phyloP scores from a whole-genome alignment of 2,329 filamentous ascomycete species.

The Juglanconis oblonga region DNA sequence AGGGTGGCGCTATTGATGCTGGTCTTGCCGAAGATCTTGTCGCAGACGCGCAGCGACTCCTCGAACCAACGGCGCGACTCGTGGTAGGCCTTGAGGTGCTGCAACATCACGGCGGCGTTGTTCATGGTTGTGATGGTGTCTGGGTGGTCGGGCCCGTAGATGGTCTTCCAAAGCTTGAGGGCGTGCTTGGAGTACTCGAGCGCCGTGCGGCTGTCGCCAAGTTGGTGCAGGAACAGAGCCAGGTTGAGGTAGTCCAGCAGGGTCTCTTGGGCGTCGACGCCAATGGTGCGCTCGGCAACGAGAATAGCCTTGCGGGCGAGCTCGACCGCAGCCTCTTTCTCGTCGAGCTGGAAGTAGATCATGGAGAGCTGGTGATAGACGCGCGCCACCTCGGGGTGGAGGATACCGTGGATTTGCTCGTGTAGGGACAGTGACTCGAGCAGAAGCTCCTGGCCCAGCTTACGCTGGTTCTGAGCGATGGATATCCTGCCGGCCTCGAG shows the following conservation, averaged over 20 bases:
- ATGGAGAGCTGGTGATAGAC: conserved; percentile 95
- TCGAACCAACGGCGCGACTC: conserved; percentile 98
- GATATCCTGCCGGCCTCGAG: conserved; percentile 94
- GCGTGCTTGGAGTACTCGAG: conserved; percentile 88
- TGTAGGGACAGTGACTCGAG: conserved; percentile 95
- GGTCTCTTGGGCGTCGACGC: conserved; percentile 90
- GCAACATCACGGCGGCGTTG: conserved; percentile 98
- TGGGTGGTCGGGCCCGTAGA: conserved; percentile 89
- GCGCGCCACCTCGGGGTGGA: conserved; percentile 93
- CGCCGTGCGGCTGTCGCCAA: conserved; percentile 85
- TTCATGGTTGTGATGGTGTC: conserved; percentile 99
- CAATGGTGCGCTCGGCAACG: conserved; percentile 89
- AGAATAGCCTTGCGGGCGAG: conserved; percentile 95
- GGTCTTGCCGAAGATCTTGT: conserved; percentile 82
- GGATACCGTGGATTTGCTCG: conserved; percentile 96
- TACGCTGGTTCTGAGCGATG: conserved; percentile 91
- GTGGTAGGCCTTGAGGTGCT: conserved; percentile 90
- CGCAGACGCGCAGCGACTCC: conserved; percentile 82
- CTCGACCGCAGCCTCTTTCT: conserved; percentile 94
- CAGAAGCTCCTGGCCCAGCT: conserved; percentile 91
- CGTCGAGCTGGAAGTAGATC: conserved; percentile 95
- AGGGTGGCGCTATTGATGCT: conserved; percentile 93
- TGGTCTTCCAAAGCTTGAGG: conserved; percentile 92
- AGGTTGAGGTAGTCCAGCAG: conserved; percentile 95
- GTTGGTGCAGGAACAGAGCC: conserved; percentile 88